Evolutionary conservation across 345 rosid genomes (phyloP).

Genomic region (Dipteronia dyeriana): DNA sequence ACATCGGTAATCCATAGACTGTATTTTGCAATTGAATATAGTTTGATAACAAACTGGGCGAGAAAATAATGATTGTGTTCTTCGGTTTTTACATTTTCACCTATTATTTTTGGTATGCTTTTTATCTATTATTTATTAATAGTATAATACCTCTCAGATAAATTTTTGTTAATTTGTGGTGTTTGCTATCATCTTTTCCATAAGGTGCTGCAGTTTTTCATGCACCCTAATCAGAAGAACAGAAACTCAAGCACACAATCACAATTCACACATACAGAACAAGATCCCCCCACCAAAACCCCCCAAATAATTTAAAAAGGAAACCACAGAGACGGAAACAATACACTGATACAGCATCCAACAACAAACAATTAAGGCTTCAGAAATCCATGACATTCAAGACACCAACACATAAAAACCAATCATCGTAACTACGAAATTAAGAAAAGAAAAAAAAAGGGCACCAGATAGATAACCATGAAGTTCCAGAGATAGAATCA

Average conservation of each 20-base stretch:
- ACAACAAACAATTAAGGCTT: not conserved
- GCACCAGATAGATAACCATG: not conserved
- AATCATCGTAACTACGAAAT: not conserved
- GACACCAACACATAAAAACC: conserved; percentile 3
- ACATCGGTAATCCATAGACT: not conserved
- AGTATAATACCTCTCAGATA: no score
- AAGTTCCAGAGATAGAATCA: not conserved
- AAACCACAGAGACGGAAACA: not conserved
- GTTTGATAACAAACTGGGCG: not conserved
- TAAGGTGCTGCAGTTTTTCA: not conserved
- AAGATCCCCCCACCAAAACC: not conserved
- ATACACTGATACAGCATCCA: not conserved
- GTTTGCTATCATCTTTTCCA: not conserved
- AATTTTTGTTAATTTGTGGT: not conserved
- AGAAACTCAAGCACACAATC: not conserved
- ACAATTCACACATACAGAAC: no score
- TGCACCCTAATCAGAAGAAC: not conserved
- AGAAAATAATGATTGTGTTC: no score
- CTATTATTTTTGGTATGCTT: no score
- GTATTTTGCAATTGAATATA: not conserved
- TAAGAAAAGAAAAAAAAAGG: not conserved
- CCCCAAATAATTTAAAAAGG: not conserved
- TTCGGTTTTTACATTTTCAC: no score
- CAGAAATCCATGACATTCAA: not conserved
- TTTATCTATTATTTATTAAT: no score